Evolutionary conservation across 495 filamentous ascomycete species (phyloP).

Genomic region (Bacidia rubella): DNA sequence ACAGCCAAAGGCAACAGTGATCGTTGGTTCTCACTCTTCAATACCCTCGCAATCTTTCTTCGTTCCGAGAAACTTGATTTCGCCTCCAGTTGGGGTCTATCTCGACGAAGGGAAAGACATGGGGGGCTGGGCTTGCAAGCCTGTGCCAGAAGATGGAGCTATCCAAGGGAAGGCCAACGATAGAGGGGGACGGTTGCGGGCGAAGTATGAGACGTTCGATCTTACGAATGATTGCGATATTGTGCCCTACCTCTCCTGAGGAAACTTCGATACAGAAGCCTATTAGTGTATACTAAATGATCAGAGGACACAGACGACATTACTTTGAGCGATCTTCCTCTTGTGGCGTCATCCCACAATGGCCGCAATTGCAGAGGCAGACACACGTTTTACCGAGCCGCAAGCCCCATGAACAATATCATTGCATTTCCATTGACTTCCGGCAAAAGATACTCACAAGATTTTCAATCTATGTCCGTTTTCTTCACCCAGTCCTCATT

Average conservation of each 20-base stretch:
- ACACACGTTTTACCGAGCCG: no score
- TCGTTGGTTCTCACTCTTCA: conserved; percentile 6
- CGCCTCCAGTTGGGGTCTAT: conserved; percentile 1
- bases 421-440: no score
- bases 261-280: no score
- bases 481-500: no score
- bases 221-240: conserved; percentile 9
- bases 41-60: not conserved
- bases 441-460: no score
- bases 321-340: no score
- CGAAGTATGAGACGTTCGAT: conserved; percentile 9
- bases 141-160: not conserved
- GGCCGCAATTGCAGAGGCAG: no score
- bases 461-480: no score
- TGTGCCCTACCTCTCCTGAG: not conserved
- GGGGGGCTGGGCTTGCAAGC: conserved; percentile 3
- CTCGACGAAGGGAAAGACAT: not conserved
- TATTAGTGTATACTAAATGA: no score
- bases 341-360: no score
- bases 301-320: no score
- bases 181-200: conserved; percentile 2
- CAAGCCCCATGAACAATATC: no score
- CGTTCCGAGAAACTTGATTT: not conserved
- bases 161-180: not conserved
- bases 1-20: not conserved